Base-by-base conservation (phyloP, 169 alveolate species). In the Toxoplasma gondii region DNA sequence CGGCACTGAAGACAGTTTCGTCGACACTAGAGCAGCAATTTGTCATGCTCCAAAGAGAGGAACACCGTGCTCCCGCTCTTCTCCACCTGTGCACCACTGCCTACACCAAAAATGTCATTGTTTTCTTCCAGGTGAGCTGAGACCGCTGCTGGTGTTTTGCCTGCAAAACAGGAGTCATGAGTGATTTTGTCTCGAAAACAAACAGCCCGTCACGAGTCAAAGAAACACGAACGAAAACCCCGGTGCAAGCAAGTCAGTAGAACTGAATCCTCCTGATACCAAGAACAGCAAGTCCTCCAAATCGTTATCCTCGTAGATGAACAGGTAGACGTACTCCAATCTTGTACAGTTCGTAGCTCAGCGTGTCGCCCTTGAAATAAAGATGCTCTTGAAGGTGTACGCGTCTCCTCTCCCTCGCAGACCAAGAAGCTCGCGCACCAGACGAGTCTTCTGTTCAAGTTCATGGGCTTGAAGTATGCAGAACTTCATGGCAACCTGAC, bases 401-500 rank as follows among this genome's bases (percentile, higher is more conserved):
- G 10, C 78, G 29, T 64, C 27, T 7, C 78, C 1, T 19, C 45
- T 86, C 38, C 31, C 29, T 31, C 97, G 94, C 98, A 98, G 98
- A 98, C 99, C 41, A 98, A 98, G 96, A 94, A 96, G 87, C 97
- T 98, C 80, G 98, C 99, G 74, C 99, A 98, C 91, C 94, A 99
- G 92, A 96, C 98, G 96, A 96, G 97, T 44, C 93, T 98, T 45
- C 86, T 98, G 34, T 98, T 98, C 92, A 95, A 95, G 31, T 93
- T 99, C 54, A 95, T 98, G 70, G 98, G 98, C 16, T 95, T 99
- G 83, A 96, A 96, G 95, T 98, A 98, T 78, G 98, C 98, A 49
- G 99, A 99, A 95, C 96, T 99, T 27, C 99, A 99, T 96, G 99
- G 99, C 2, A 98, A 98, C 93, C 95, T 99, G 64, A 94, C 99